These are phyloP conservation scores for Phytophthora citrophthora DNA, from an alignment of 352 stramenopile genomes.

Conservation along the genomic window DNA sequence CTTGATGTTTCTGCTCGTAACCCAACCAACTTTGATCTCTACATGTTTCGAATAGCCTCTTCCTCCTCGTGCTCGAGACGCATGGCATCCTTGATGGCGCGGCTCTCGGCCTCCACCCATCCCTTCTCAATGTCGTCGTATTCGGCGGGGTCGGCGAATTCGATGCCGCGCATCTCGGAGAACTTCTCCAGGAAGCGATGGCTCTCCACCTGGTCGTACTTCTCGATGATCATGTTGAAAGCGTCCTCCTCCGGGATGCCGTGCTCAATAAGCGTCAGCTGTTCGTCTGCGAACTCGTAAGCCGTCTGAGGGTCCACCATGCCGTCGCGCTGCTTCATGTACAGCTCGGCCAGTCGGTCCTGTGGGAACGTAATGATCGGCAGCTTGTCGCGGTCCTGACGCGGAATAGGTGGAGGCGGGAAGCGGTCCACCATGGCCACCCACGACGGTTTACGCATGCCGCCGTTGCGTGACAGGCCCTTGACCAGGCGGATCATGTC, in stretches of 20 bases:
- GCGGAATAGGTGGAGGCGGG: slow-evolving; percentile 74
- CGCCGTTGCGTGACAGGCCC: slow-evolving; percentile 78
- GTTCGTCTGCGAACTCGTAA: slow-evolving; percentile 89
- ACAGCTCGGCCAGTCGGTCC: slow-evolving; percentile 83
- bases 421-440: slow-evolving; percentile 80
- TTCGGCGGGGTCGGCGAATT: slow-evolving; percentile 78
- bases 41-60: slow-evolving; percentile 75
- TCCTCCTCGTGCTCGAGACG: slow-evolving; percentile 85
- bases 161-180: slow-evolving; percentile 75
- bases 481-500: slow-evolving; percentile 84
- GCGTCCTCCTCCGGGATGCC: slow-evolving; percentile 82
- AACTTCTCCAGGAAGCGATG: slow-evolving; percentile 88
- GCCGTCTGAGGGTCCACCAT: slow-evolving; percentile 80
- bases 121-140: slow-evolving; percentile 85
- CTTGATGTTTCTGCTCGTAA: slow-evolving; percentile 1
- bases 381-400: slow-evolving; percentile 75
- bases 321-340: slow-evolving; percentile 76
- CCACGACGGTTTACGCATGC: slow-evolving; percentile 76
- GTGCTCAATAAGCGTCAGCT: slow-evolving; percentile 86
- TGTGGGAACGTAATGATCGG: slow-evolving; percentile 86
- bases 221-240: slow-evolving; percentile 80
- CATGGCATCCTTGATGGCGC: slow-evolving; percentile 86
- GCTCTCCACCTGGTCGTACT: slow-evolving; percentile 85
- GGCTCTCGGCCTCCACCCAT: slow-evolving; percentile 82
- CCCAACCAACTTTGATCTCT: slow-evolving; percentile 24